Evolutionary conservation across 768 basidiomycete species (phyloP).

Genomic region (Lactarius hengduanensis): DNA sequence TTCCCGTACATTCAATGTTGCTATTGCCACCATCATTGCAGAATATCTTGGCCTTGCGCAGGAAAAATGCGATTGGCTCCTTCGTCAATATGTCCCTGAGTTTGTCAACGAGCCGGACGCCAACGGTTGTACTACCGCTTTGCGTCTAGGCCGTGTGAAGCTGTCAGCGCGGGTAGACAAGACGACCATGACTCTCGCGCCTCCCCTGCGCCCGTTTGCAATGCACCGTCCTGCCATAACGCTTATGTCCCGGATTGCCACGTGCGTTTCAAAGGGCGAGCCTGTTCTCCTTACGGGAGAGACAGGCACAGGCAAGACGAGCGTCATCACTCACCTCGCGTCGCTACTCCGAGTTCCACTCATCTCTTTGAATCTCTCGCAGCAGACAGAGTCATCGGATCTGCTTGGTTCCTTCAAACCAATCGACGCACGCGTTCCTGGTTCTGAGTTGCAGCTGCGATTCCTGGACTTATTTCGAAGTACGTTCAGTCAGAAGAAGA

Average conservation of each 20-base stretch:
- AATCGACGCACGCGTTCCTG: slow-evolving; percentile 83
- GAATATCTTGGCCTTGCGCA: slow-evolving; percentile 61
- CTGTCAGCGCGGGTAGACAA: slow-evolving; percentile 48
- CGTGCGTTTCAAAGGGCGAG: slow-evolving; percentile 68
- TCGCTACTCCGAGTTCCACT: slow-evolving; percentile 71
- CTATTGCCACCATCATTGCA: slow-evolving; percentile 55
- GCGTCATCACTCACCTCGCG: slow-evolving; percentile 84
- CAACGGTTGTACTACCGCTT: slow-evolving; percentile 55
- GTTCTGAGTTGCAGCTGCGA: slow-evolving; percentile 60
- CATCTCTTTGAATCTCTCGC: slow-evolving; percentile 89
- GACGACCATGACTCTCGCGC: slow-evolving; percentile 34
- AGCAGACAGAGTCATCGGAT: slow-evolving; percentile 95
- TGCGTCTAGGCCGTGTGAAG: slow-evolving; percentile 63
- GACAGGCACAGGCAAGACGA: slow-evolving; percentile 99
- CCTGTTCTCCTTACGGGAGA: slow-evolving; percentile 93
- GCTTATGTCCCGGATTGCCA: slow-evolving; percentile 78
- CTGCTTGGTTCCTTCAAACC: slow-evolving; percentile 95
- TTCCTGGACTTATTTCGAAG: slow-evolving; percentile 80
- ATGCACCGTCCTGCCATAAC: slow-evolving; percentile 82
- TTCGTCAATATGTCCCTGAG: slow-evolving; percentile 63
- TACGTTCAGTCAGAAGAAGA: slow-evolving; percentile 89
- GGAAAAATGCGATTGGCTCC: slow-evolving; percentile 70
- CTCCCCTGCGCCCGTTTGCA: slow-evolving; percentile 66
- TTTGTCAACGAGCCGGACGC: slow-evolving; percentile 66
- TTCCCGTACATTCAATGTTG: slow-evolving; percentile 48